Conservation (phyloP, 2,329 filamentous ascomycete species). For the Epichloe aotearoae region DNA sequence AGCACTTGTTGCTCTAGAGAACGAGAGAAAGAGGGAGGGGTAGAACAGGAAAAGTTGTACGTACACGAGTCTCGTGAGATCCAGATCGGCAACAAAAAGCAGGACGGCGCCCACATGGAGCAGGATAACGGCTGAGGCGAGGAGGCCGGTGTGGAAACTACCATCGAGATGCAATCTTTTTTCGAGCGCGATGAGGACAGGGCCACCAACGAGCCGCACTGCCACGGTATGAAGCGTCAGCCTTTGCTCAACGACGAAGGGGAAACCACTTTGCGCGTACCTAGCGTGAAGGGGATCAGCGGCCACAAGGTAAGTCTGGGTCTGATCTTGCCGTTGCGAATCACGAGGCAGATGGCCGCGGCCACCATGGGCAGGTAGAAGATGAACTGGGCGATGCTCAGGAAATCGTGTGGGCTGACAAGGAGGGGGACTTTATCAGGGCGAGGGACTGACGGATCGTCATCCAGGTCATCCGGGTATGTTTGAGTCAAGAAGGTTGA, state of each 20-base stretch:
- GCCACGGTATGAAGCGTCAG: no score
- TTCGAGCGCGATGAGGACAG: conserved; percentile 13
- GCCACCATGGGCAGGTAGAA: conserved; percentile 16
- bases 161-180: conserved; percentile 1
- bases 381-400: conserved; percentile 15
- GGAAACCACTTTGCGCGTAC: conserved; percentile 1
- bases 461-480: no score
- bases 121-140: conserved; percentile 13
- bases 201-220: conserved; percentile 18
- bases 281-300: conserved; percentile 12
- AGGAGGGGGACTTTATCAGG: background rate
- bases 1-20: no score
- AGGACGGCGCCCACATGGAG: conserved; percentile 18
- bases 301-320: conserved; percentile 17
- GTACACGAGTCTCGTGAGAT: conserved; percentile 15
- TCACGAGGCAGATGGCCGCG: conserved; percentile 11
- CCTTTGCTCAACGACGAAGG: no score
- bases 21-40: no score
- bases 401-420: conserved; percentile 11
- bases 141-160: conserved; percentile 8
- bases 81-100: conserved; percentile 14
- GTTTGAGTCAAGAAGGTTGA: no score
- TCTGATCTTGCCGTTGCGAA: conserved; percentile 14
- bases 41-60: background rate
- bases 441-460: no score